These are phyloP conservation scores for Hawksworthiomyces lignivorus DNA, from an alignment of 2,329 filamentous ascomycete species.

Conservation along the genomic window DNA sequence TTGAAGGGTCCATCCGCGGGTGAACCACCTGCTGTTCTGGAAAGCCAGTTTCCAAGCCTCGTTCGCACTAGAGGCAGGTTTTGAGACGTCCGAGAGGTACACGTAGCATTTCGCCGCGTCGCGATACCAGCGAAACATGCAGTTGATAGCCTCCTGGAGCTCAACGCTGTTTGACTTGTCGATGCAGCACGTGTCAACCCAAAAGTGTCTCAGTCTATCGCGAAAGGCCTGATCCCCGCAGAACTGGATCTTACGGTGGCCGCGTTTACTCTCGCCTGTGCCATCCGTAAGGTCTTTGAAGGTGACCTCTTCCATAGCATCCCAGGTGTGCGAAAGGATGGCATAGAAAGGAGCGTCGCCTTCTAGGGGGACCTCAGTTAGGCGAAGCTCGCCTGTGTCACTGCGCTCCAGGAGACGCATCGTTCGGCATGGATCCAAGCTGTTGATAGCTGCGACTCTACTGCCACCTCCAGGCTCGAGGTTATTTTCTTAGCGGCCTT, in stretches of 20 bases:
- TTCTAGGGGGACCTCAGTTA: no score
- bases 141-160: conserved; percentile 1
- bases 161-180: conserved; percentile 5
- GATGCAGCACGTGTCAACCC: conserved; percentile 6
- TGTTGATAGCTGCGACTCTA: no score
- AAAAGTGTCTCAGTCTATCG: background rate
- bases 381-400: no score
- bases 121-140: conserved; percentile 4
- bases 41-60: no score
- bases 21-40: conserved; percentile 6
- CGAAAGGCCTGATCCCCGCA: background rate
- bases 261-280: background rate
- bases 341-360: conserved; percentile 6
- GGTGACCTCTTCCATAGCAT: conserved; percentile 11
- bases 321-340: conserved; percentile 12
- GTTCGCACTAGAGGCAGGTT: no score
- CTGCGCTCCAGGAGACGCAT: no score
- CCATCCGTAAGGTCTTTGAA: conserved; percentile 7
- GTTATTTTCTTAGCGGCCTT: no score
- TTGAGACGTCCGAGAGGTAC: background rate
- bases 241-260: background rate
- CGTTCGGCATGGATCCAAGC: no score
- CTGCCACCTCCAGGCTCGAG: no score
- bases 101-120: conserved; percentile 2
- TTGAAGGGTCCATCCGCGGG: conserved; percentile 7